Conservation (phyloP, 2,329 filamentous ascomycete species). For the Sporothrix protearum region DNA sequence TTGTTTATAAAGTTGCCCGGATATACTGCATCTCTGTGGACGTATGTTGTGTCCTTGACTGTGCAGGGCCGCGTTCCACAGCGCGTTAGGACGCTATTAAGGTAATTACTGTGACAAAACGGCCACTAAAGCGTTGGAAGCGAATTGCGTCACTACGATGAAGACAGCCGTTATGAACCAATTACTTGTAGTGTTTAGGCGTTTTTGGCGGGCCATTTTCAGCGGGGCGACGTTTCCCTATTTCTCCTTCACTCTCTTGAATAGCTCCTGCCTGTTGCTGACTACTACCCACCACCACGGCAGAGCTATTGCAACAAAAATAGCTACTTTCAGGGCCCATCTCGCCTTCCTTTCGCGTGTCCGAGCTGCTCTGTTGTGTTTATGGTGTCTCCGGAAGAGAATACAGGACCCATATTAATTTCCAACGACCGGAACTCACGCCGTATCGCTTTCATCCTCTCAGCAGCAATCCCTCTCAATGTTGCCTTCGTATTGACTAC, state of each 20-base stretch:
- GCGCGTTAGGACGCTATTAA: neutral
- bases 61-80: neutral
- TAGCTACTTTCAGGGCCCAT: neutral
- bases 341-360: neutral
- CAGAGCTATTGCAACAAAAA: neutral
- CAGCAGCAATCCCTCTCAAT: neutral
- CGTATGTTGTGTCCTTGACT: neutral
- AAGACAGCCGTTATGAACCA: constrained; percentile 9
- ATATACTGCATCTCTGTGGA: neutral
- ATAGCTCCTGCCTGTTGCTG: neutral
- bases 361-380: neutral
- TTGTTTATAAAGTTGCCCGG: neutral
- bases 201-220: neutral
- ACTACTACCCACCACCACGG: constrained; percentile 6
- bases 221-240: neutral
- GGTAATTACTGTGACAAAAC: no score
- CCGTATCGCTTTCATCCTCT: constrained; percentile 3
- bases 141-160: neutral
- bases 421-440: neutral
- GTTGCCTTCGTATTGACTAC: neutral
- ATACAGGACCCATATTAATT: constrained; percentile 14
- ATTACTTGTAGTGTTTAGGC: neutral
- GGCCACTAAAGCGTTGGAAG: neutral
- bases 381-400: neutral
- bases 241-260: neutral